Conservation (phyloP, 73 alveolate genomes). For the Stentor coeruleus region DNA sequence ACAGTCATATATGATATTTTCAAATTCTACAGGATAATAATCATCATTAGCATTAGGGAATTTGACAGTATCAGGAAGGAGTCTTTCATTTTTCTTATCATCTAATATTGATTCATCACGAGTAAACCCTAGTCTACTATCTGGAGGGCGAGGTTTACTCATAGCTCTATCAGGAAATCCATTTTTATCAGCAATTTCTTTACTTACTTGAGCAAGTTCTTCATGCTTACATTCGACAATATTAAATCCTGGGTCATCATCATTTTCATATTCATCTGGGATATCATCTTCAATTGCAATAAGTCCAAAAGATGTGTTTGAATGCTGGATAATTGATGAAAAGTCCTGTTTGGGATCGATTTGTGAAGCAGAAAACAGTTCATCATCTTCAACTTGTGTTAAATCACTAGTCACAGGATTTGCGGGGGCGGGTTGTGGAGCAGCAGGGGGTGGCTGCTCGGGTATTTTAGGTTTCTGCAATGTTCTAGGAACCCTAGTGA, state of each 20-base stretch:
- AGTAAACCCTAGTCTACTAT: neutral
- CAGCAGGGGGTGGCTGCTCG: too few relatives aligned
- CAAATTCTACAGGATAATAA: constrained; percentile 9
- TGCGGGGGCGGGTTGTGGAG: too few relatives aligned
- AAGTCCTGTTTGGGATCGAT: too few relatives aligned
- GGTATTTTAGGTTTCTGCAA: too few relatives aligned
- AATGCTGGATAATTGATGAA: too few relatives aligned
- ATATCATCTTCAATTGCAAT: neutral
- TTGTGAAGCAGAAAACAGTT: too few relatives aligned
- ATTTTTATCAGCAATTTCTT: constrained; percentile 85
- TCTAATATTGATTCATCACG: neutral
- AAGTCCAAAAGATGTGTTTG: too few relatives aligned
- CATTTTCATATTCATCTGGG: constrained; percentile 92
- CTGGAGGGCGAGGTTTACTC: neutral
- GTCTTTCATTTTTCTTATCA: neutral
- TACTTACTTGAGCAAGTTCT: constrained; percentile 78
- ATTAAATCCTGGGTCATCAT: constrained; percentile 97
- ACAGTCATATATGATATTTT: constrained; percentile 89
- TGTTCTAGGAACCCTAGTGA: too few relatives aligned
- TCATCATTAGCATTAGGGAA: neutral
- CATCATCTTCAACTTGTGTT: too few relatives aligned
- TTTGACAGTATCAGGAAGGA: neutral
- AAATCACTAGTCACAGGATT: too few relatives aligned
- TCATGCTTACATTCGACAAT: constrained; percentile 85
- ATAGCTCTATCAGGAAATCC: constrained; percentile 92